Conservation (phyloP, 176 grass and related monocot species). For the Avena sativa region DNA sequence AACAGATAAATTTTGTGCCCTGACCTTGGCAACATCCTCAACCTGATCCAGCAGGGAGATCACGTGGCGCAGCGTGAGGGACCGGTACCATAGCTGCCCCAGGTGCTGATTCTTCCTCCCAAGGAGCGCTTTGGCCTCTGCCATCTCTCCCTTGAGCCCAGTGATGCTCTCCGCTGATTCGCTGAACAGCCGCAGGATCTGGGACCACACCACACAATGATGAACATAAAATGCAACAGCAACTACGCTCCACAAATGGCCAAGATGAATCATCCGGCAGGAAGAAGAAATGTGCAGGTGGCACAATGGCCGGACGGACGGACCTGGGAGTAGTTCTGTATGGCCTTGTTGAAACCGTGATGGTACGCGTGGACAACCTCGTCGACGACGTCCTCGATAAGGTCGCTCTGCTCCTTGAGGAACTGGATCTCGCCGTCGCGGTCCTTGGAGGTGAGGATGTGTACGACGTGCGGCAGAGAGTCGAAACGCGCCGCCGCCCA, state of each 20-base stretch:
- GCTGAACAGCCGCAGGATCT: slow-evolving; percentile 94
- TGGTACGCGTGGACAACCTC: slow-evolving; percentile 98
- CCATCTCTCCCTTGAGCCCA: slow-evolving; percentile 87
- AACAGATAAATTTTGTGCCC: slow-evolving; percentile 10
- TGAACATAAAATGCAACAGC: slow-evolving; percentile 35
- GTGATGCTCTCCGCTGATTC: slow-evolving; percentile 91
- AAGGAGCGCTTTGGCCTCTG: slow-evolving; percentile 81
- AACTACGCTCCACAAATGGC: neutral
- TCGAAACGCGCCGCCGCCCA: slow-evolving; percentile 94
- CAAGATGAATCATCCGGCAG: neutral
- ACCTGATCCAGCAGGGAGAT: slow-evolving; percentile 88
- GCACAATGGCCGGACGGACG: neutral
- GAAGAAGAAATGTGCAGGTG: neutral
- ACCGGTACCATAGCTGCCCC: slow-evolving; percentile 91
- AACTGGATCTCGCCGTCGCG: slow-evolving; percentile 96
- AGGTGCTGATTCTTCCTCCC: slow-evolving; percentile 90
- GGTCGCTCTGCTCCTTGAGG: slow-evolving; percentile 91
- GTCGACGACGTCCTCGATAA: slow-evolving; percentile 90
- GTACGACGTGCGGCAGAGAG: slow-evolving; percentile 93
- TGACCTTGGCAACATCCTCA: slow-evolving; percentile 91
- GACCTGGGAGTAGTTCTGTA: slow-evolving; percentile 96
- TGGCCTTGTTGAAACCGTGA: slow-evolving; percentile 98
- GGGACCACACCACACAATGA: slow-evolving; percentile 11
- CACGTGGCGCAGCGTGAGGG: slow-evolving; percentile 84
- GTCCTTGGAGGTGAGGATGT: slow-evolving; percentile 90